phyloP scores from a whole-genome alignment of 2,329 filamentous ascomycete species.

The Nectriaceae sp. region DNA sequence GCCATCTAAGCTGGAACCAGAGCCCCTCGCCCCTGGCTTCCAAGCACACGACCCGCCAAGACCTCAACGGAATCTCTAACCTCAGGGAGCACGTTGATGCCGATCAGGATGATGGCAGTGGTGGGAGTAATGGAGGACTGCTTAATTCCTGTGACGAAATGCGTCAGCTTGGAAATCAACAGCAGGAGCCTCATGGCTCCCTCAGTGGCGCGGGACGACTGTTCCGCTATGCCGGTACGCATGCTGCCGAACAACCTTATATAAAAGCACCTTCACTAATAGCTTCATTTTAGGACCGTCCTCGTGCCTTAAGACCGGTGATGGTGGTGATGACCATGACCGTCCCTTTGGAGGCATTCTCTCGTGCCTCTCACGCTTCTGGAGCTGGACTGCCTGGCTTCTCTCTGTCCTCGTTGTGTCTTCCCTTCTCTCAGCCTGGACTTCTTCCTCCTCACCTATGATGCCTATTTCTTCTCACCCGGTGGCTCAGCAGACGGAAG shows the following conservation, averaged over 20 bases:
- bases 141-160: slow-evolving; percentile 28
- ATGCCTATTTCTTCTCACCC: too few species aligned
- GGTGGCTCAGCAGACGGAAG: too few species aligned
- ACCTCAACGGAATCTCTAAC: slow-evolving; percentile 57
- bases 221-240: slow-evolving; percentile 29
- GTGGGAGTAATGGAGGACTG: slow-evolving; percentile 22
- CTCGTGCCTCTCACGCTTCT: slow-evolving; percentile 34
- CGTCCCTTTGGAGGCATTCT: slow-evolving; percentile 33
- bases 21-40: slow-evolving; percentile 51
- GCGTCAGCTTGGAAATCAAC: slow-evolving; percentile 21
- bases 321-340: slow-evolving; percentile 44
- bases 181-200: slow-evolving; percentile 16
- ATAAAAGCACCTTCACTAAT: too few species aligned
- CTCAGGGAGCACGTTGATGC: slow-evolving; percentile 45
- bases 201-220: slow-evolving; percentile 32
- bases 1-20: slow-evolving; percentile 56
- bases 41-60: slow-evolving; percentile 54
- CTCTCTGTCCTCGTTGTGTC: slow-evolving; percentile 43
- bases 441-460: slow-evolving; percentile 9
- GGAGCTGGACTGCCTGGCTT: slow-evolving; percentile 45
- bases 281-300: slow-evolving; percentile 25
- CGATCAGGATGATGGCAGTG: slow-evolving; percentile 34
- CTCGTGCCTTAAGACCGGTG: slow-evolving; percentile 33
- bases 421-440: slow-evolving; percentile 30
- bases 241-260: neutral